Percentiles rank a stretch among this genome's conserved stretches.
Conservation (phyloP, 176 grass and related monocot species). For the Areca catechu region DNA sequence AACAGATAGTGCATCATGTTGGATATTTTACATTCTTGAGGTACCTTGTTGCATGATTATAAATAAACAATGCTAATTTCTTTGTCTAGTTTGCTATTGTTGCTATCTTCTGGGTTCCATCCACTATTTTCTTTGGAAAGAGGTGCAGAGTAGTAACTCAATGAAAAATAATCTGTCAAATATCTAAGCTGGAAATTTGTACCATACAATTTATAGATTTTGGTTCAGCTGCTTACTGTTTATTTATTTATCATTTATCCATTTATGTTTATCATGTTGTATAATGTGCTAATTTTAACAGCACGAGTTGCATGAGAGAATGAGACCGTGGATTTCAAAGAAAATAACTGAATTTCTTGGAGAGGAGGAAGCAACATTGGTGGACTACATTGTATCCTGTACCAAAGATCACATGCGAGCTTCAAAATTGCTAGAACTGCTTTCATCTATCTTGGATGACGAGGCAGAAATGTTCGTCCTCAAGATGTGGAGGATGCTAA, state of each 20-base stretch:
- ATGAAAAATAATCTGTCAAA: no score
- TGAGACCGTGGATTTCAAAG: slow-evolving; percentile 97
- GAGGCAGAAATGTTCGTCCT: slow-evolving; percentile 99
- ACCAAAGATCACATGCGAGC: slow-evolving; percentile 90
- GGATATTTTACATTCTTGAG: no score
- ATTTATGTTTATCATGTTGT: slow-evolving; percentile 4
- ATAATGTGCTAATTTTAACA: slow-evolving; percentile 18
- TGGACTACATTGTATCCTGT: slow-evolving; percentile 94
- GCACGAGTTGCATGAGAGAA: slow-evolving; percentile 87
- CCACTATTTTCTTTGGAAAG: no score
- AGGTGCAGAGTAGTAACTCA: no score
- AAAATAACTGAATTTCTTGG: slow-evolving; percentile 98
- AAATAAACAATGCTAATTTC: no score
- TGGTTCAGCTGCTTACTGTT: background rate
- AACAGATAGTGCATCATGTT: no score
- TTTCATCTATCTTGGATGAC: slow-evolving; percentile 80
- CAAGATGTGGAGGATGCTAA: slow-evolving; percentile 99
- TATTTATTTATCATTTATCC: background rate
- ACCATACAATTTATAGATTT: background rate
- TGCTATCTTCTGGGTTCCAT: no score
- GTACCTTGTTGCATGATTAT: no score
- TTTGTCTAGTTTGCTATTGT: background rate
- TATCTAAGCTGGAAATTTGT: no score
- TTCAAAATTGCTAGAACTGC: slow-evolving; percentile 81
- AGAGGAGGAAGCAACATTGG: slow-evolving; percentile 93